Base-by-base conservation (phyloP, 1,139 yeast genomes). In the Yamadazyma mexicana region DNA sequence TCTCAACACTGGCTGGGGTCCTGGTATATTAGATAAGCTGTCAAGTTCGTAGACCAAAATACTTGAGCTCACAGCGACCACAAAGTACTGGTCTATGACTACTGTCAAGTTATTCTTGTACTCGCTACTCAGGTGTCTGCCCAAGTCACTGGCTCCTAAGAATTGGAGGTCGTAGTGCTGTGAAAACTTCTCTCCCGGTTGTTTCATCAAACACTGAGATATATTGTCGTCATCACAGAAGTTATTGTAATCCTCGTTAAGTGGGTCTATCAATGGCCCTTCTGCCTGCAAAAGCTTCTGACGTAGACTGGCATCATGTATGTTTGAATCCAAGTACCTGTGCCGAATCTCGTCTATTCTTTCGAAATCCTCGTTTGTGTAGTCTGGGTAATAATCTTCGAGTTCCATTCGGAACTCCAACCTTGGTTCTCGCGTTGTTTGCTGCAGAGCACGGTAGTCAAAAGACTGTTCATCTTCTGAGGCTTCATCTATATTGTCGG, bases 91-190 rank as follows among this genome's bases (percentile, higher is more conserved):
- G 4, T 43, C 39, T 2, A 58, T 43, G 2, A 54, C 42, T 4
- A 54, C 54, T 5, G 58, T 46, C 10, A 68, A 42, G 43, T 73
- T 72, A 42, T 70, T 71, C 40, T 68, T 72, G 48, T 62, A 73
- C 40, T 55, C 54, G 34, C 62, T 51, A 2, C 55, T 44, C 25
- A 26, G 50, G 23, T 61, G 40, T n/a, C 41, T 17, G 9, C n/a
- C 15, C 9, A 37, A n/a, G 12, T 14, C 14, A 11, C 31, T n/a
- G 4, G 9, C 7, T 3, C 40, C 42, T 5, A 32, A 12, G 25
- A 23, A 34, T 10, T 11, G 16, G 23, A 39, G 38, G 1, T 34
- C 27, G 6, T 36, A 31, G 3, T 34, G 31, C 14, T 39, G 42
- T 17, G 17, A 23, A 12, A 34, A 39, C 25, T 34, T 37, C 16